These are phyloP conservation scores for Parachaetomium inaequale DNA, from an alignment of 495 filamentous ascomycete species.

Conservation along the genomic window DNA sequence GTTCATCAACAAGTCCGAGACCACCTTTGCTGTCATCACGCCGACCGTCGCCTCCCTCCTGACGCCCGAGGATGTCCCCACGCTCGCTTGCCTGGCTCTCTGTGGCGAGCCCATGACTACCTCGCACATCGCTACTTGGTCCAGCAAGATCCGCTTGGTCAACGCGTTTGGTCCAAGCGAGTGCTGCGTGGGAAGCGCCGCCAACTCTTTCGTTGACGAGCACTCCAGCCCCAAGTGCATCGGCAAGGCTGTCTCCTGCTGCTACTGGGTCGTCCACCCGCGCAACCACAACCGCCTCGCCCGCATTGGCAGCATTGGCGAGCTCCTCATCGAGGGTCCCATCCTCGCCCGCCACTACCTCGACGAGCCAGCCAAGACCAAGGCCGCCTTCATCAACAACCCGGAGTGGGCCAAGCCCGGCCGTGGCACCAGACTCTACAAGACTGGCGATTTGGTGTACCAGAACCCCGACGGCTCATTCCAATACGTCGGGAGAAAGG, in stretches of 20 bases:
- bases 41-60: slow-evolving; percentile 8
- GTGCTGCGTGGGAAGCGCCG: slow-evolving; percentile 13
- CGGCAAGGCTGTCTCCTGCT: slow-evolving; percentile 10
- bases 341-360: slow-evolving; percentile 52
- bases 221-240: slow-evolving; percentile 7
- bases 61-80: neutral
- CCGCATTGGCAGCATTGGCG: slow-evolving; percentile 57
- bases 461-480: slow-evolving; percentile 57
- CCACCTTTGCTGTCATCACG: slow-evolving; percentile 6
- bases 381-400: slow-evolving; percentile 46
- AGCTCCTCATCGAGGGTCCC: slow-evolving; percentile 60
- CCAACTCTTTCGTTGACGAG: neutral
- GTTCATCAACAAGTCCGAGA: slow-evolving; percentile 6
- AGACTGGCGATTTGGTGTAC: slow-evolving; percentile 62
- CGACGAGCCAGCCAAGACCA: slow-evolving; percentile 42
- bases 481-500: slow-evolving; percentile 60
- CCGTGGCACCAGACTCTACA: slow-evolving; percentile 57
- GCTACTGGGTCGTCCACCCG: slow-evolving; percentile 55
- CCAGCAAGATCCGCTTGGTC: slow-evolving; percentile 22
- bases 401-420: slow-evolving; percentile 48
- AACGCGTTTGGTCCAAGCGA: slow-evolving; percentile 30
- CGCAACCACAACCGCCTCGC: slow-evolving; percentile 49
- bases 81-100: neutral
- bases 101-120: slow-evolving; percentile 11
- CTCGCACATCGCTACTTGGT: slow-evolving; percentile 13